Evolutionary conservation across 179 eudicot species (phyloP), one percentile per base, ranked within the genome.

Genomic region (Patellifolia procumbens): DNA sequence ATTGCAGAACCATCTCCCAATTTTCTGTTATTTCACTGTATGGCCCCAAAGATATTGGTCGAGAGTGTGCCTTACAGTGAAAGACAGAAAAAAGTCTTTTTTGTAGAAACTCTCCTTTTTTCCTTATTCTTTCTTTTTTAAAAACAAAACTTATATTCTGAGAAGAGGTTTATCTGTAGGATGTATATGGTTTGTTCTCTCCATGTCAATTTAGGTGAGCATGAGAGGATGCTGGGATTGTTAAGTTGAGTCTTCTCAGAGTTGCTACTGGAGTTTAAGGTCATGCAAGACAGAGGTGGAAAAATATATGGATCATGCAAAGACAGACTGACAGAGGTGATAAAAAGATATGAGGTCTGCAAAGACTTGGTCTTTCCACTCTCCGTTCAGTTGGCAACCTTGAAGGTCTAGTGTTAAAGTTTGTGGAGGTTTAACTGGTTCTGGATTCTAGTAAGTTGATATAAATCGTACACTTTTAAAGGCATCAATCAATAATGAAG

Each of bases 31-130:
- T 79, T 78, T 46, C 71, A 76, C 79, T 83, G 75, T 60, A 71
- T 78, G 84, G 85, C 79, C 49, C 74, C 70, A 63, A 49, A 26
- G 61, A 77, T 61, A 51, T 28, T 35, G 11, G 26, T 74, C 72
- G 45, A 32, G 71, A 49, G 70, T 65, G 76, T 76, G 77, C 83
- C 78, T 74, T 78, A 66, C 72, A 66, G 84, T 75, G 71, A 68
- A 73, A 78, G 74, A 67, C 53, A 76, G 81, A 56, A 79, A 68
- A 39, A 34, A 62, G 15, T 70, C 59, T 65, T 45, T 49, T 22
- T 80, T 46, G 31, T 66, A 45, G 64, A 24, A 15, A 24, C 28
- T 24, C 34, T 68, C 53, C 7, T 68, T 17, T 26, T 20, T 68
- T 68, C 35, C 4, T 15, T n/a, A n/a, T 28, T 1, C 46, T 68